Base-by-base conservation (phyloP, 768 basidiomycete genomes). In the Hericium rajendrae region DNA sequence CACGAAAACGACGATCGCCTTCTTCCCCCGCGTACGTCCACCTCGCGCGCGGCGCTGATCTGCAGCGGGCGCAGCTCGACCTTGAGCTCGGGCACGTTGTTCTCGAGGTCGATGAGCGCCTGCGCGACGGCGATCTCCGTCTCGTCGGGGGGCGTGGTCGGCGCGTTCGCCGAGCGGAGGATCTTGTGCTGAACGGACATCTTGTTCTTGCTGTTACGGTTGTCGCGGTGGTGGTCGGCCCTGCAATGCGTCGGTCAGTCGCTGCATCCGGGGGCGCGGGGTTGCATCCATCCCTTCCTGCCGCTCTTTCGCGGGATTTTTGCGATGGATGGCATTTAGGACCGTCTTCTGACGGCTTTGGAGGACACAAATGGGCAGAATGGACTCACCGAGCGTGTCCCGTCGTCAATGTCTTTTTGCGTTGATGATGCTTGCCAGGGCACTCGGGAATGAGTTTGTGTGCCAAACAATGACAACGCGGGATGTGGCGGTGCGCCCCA, bases 11-110 rank as follows among this genome's bases (percentile, higher is more conserved):
- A 99, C 92, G 67, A 99, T 94, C 54, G 97, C 97, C 81, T 98
- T 99, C 80, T 97, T 70, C 97, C 97, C 62, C 95, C 97, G 68
- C 94, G 91, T 66, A 98, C 94, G 71, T 99, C 97, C 65, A 99
- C 90, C 76, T 99, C 97, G 69, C 94, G 94, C 64, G 97, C 97
- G 62, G 94, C 91, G 65, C 93, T 95, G 76, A 99, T 97, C 71
- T 97, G 94, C 65, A 99, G 85, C 59, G 86, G 84, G 51, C 94
- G 86, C 62, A 99, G 86, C 79, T 99, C 97, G 57, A 81, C 70
- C 85, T 97, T 99, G 78, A 99, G 87, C 76, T 99, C 97, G 61
- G 94, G 91, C 59, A 97, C 94, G 72, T 92, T 94, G 81, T 88
- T 91, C 76, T 98, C 95, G 69, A 99, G 85, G 82, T 99, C 97